phyloP scores from a whole-genome alignment of 2,329 filamentous ascomycete species.

The Aspergillus sp. region DNA sequence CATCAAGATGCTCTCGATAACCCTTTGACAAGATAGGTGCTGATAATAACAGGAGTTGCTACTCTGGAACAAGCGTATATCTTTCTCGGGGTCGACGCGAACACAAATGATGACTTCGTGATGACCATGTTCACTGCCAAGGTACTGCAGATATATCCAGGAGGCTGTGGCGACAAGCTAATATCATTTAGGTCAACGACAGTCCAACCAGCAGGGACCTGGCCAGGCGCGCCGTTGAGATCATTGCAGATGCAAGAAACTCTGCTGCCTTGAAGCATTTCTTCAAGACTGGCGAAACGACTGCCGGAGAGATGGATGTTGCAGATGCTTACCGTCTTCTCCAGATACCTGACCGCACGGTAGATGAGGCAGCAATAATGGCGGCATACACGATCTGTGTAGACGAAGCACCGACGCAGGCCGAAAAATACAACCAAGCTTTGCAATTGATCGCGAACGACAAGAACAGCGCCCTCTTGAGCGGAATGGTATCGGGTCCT shows the following conservation, averaged over 20 bases:
- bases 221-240: constrained; percentile 54
- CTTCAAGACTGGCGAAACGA: constrained; percentile 52
- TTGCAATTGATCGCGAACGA: constrained; percentile 48
- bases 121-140: constrained; percentile 57
- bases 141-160: constrained; percentile 33
- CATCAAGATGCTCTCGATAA: constrained; percentile 2
- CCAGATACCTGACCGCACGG: constrained; percentile 52
- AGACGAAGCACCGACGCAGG: constrained; percentile 46
- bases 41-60: constrained; percentile 46
- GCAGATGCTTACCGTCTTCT: constrained; percentile 54
- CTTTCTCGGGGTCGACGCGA: constrained; percentile 56
- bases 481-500: constrained; percentile 32
- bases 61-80: constrained; percentile 64
- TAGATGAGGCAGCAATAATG: constrained; percentile 51
- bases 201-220: constrained; percentile 49
- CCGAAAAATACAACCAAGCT: constrained; percentile 47
- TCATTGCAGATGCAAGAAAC: constrained; percentile 60
- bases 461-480: constrained; percentile 38
- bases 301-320: constrained; percentile 54
- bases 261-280: constrained; percentile 55
- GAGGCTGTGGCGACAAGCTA: background rate
- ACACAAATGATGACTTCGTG: constrained; percentile 57
- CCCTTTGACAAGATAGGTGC: background rate
- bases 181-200: constrained; percentile 47
- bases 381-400: constrained; percentile 49